Evolutionary conservation across 345 rosid genomes (phyloP), one percentile per base, ranked within the genome.

Genomic region (Melaleuca quinquenervia): DNA sequence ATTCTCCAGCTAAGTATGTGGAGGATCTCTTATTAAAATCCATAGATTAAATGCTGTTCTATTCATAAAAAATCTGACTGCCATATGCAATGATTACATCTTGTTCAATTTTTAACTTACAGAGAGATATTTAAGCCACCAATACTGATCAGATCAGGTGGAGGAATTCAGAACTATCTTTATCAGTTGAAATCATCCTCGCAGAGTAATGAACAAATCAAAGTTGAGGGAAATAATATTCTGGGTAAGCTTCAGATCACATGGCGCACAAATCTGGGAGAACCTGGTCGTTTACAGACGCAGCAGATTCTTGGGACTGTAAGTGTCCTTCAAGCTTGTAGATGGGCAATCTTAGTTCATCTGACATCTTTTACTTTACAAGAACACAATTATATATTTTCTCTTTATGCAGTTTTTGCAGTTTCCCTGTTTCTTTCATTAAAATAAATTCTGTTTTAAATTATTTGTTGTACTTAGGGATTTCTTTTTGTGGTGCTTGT

Each of bases 211-310:
- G 91, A 88, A 5, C 94, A 89, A 85, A 84, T 90, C 88, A 93
- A 91, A 88, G 88, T 91, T 85, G 93, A 93, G 82, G 94, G 95
- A 88, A 94, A 91, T 90, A 94, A 94, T 87, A 90, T 96, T 87
- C 94, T 97, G 20, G 99, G 99, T 86, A 97, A 97, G 93, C 92
- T 97, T 91, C 99, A 95, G 90, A 96, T 97, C 87, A 94, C 96
- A 32, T 96, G 99, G 99, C 99, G 96, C 84, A 94, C 97, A 62
- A 97, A 97, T 93, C 88, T 97, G 91, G 99, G 99, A 22, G 99
- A 97, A 90, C 96, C 99, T 70, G 99, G 99, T 84, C 99, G 99
- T 83, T 89, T 97, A 84, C 99, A 96, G 90, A 97, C 99, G 26
- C 98, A 97, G 87, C 99, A 97, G 89, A 97, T 97, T 89, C 98